Percentiles rank a stretch among this genome's conserved stretches.
Evolutionary conservation across 805 yeast species (phyloP).

Genomic region (Sugiyamaella valdiviana): DNA sequence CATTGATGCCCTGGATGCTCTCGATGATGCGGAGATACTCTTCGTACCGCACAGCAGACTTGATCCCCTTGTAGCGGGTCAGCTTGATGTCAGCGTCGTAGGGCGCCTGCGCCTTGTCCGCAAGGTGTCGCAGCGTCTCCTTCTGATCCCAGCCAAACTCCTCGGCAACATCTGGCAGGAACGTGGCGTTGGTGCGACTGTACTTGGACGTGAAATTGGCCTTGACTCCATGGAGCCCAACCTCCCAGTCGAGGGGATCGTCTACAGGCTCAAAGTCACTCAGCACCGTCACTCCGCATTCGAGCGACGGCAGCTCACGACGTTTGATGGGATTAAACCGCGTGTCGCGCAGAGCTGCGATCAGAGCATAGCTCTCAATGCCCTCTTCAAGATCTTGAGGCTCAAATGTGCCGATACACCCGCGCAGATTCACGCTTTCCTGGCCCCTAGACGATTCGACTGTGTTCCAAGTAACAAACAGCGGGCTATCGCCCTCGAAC

Average conservation of each 20-base stretch:
- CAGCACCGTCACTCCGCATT: constrained; percentile 58
- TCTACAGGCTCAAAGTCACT: constrained; percentile 48
- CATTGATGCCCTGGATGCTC: background rate
- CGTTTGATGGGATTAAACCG: constrained; percentile 61
- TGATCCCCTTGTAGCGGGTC: constrained; percentile 52
- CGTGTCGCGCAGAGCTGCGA: constrained; percentile 71
- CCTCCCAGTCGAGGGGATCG: constrained; percentile 63
- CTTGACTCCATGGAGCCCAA: constrained; percentile 79
- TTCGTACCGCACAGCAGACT: constrained; percentile 37
- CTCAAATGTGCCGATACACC: constrained; percentile 90
- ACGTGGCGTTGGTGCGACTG: constrained; percentile 59
- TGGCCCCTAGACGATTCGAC: constrained; percentile 13
- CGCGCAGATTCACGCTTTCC: constrained; percentile 47
- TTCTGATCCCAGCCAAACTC: constrained; percentile 79
- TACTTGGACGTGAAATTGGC: constrained; percentile 44
- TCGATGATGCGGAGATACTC: constrained; percentile 33
- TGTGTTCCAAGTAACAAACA: constrained; percentile 82
- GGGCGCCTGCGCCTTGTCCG: constrained; percentile 54
- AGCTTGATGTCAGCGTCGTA: constrained; percentile 38
- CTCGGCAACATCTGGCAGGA: constrained; percentile 80
- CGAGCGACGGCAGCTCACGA: constrained; percentile 49
- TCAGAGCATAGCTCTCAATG: constrained; percentile 52
- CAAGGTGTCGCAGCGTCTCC: constrained; percentile 64
- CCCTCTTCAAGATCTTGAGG: constrained; percentile 50
- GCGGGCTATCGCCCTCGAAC: constrained; percentile 40